These are phyloP conservation scores for Leptographium radiaticola DNA, from an alignment of 2,329 filamentous ascomycete species.

Conservation along the genomic window DNA sequence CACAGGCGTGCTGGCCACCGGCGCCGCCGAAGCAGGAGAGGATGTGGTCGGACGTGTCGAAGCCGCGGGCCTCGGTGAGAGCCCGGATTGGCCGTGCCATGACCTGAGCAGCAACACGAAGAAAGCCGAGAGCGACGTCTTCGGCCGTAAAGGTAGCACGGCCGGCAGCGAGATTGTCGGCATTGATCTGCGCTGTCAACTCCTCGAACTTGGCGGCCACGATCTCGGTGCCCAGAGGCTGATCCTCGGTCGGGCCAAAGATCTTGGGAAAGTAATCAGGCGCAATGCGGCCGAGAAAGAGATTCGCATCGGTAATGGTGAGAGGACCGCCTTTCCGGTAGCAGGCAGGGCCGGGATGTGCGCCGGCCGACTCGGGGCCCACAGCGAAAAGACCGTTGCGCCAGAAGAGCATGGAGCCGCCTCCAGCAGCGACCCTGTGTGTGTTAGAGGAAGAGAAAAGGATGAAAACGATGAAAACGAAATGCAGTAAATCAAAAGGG, in stretches of 20 bases:
- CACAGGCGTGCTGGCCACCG: slow-evolving; percentile 58
- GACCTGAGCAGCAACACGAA: slow-evolving; percentile 56
- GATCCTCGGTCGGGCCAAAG: slow-evolving; percentile 51
- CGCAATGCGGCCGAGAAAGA: slow-evolving; percentile 42
- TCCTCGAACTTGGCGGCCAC: slow-evolving; percentile 86
- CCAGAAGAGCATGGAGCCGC: slow-evolving; percentile 54
- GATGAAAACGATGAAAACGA: background rate
- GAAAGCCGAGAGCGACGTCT: slow-evolving; percentile 34
- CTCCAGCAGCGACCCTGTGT: slow-evolving; percentile 83
- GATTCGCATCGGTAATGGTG: slow-evolving; percentile 54
- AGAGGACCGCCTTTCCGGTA: slow-evolving; percentile 53
- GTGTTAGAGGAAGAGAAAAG: slow-evolving; percentile 37
- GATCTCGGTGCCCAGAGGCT: slow-evolving; percentile 41
- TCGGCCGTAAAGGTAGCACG: slow-evolving; percentile 26
- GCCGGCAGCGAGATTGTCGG: slow-evolving; percentile 42
- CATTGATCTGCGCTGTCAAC: slow-evolving; percentile 53
- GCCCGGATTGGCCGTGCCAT: slow-evolving; percentile 61
- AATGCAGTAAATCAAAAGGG: background rate
- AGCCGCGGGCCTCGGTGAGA: slow-evolving; percentile 57
- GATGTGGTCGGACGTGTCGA: slow-evolving; percentile 55
- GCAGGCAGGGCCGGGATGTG: slow-evolving; percentile 53
- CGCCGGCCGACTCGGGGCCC: slow-evolving; percentile 52
- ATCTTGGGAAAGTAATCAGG: slow-evolving; percentile 55
- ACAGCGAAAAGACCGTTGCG: slow-evolving; percentile 56
- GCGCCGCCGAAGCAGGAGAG: slow-evolving; percentile 62